A percentile compares a stretch with the other conserved stretches of the same genome.
phyloP scores from a whole-genome alignment of 2,329 filamentous ascomycete genomes.

The Aspergillus felis region DNA sequence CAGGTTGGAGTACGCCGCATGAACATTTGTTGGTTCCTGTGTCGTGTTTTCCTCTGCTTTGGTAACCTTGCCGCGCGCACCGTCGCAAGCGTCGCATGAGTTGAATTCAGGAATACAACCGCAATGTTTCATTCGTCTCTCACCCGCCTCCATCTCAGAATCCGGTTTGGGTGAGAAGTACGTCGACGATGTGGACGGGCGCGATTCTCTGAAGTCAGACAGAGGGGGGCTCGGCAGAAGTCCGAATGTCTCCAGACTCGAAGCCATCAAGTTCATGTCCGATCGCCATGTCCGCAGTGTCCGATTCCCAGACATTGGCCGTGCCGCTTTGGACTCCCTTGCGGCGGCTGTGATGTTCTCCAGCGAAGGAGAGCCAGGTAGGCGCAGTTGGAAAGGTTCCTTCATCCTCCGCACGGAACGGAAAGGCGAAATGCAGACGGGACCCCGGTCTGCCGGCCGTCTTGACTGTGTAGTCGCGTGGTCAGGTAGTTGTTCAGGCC shows the following conservation, averaged over 20 bases:
- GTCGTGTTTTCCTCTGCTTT: slow-evolving; percentile 10
- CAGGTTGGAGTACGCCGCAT: slow-evolving; percentile 30
- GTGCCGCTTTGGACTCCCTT: slow-evolving; percentile 15
- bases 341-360: slow-evolving; percentile 22
- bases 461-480: slow-evolving; percentile 22
- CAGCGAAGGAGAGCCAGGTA: slow-evolving; percentile 32
- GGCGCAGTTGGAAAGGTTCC: slow-evolving; percentile 35
- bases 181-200: slow-evolving; percentile 22
- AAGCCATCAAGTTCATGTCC: slow-evolving; percentile 31
- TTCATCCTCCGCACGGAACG: slow-evolving; percentile 39
- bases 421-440: slow-evolving; percentile 33
- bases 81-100: slow-evolving; percentile 12
- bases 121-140: slow-evolving; percentile 6
- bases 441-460: slow-evolving; percentile 23
- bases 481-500: slow-evolving; percentile 24
- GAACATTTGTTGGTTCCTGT: slow-evolving; percentile 26
- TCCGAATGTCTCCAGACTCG: slow-evolving; percentile 30
- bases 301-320: slow-evolving; percentile 18
- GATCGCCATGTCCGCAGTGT: slow-evolving; percentile 34
- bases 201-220: slow-evolving; percentile 29
- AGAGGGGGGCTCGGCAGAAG: slow-evolving; percentile 36
- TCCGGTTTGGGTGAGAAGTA: slow-evolving; percentile 23
- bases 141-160: slow-evolving; percentile 16
- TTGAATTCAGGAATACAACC: slow-evolving; percentile 3
- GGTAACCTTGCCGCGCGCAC: slow-evolving; percentile 2